Evolutionary conservation across 1,139 yeast genomes (phyloP), one percentile per base, ranked within the genome.

Genomic region (Yamadazyma mexicana): DNA sequence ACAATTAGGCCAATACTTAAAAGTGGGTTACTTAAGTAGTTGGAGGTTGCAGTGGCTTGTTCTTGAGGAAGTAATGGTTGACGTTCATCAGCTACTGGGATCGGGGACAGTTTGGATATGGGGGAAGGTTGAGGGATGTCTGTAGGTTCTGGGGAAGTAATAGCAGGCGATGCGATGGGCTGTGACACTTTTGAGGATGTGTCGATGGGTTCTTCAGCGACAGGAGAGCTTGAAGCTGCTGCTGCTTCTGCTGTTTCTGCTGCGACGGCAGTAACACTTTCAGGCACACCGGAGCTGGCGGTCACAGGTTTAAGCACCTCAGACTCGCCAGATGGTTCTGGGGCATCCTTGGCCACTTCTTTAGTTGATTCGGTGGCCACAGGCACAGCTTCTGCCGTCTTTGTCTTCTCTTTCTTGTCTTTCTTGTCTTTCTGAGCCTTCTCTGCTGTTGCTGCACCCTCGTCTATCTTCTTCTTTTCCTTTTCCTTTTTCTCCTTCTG

Each of bases 21-120:
- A 22, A 44, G 47, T 7, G 57, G 53, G 28, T 50, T 52, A 22
- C 49, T 47, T 7, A 54, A 50, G 23, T 43, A 37, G 16, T 17
- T 26, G 20, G 46, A 35, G 11, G 34, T 17, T n/a, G 35, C 34
- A 18, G 14, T 29, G 17, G 29, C 15, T n/a, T 22, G 34, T 2
- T 34, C 35, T 15, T 31, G 38, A 6, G 40, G 28, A n/a, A 45
- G 42, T 17, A 45, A 29, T 2, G 48, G 48, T 37, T 43, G 48
- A 20, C 31, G 23, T 36, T 45, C 48, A 31, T 44, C 48, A 6
- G 38, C 44, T 6, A 37, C 24, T 11, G 48, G 46, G 17, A 43
- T 40, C 16, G 46, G 38, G 8, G 27, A 25, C 5, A 25, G 30
- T 17, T 35, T 30, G 22, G 31, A 23, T 10, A 33, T 31, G 18